These are phyloP conservation scores for Gossypium thurberi DNA, from an alignment of 345 rosid species.

Conservation along the genomic window DNA sequence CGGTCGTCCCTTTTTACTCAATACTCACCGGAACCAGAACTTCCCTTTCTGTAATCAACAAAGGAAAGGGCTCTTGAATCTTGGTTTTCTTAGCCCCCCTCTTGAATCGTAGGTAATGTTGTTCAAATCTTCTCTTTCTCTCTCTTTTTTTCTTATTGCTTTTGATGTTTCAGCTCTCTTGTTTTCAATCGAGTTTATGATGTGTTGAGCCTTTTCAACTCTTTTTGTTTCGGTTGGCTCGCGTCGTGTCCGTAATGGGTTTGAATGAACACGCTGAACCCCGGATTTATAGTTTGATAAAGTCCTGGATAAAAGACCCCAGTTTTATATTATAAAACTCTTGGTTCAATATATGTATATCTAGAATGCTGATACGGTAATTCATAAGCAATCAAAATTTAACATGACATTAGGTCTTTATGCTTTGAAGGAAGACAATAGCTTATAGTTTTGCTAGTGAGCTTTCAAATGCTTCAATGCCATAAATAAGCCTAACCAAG, in stretches of 20 bases:
- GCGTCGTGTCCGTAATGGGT: no score
- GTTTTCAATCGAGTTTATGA: background rate
- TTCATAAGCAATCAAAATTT: background rate
- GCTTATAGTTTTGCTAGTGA: background rate
- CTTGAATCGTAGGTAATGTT: background rate
- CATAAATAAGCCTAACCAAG: background rate
- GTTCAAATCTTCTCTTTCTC: background rate
- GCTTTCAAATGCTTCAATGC: background rate
- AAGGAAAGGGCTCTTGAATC: background rate
- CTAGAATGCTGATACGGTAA: background rate
- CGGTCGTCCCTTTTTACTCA: background rate
- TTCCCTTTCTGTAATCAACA: background rate
- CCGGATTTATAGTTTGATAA: background rate
- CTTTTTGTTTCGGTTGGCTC: no score
- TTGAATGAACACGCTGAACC: no score
- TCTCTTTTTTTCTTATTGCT: background rate
- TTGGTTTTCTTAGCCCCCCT: background rate
- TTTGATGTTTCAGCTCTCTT: background rate
- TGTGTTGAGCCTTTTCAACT: background rate
- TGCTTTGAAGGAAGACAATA: background rate
- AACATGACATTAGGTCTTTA: background rate
- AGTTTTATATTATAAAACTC: background rate
- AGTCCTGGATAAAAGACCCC: background rate
- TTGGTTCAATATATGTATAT: background rate
- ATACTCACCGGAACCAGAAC: background rate